Conservation (phyloP, 345 rosid genomes). For the Euclidium syriacum region DNA sequence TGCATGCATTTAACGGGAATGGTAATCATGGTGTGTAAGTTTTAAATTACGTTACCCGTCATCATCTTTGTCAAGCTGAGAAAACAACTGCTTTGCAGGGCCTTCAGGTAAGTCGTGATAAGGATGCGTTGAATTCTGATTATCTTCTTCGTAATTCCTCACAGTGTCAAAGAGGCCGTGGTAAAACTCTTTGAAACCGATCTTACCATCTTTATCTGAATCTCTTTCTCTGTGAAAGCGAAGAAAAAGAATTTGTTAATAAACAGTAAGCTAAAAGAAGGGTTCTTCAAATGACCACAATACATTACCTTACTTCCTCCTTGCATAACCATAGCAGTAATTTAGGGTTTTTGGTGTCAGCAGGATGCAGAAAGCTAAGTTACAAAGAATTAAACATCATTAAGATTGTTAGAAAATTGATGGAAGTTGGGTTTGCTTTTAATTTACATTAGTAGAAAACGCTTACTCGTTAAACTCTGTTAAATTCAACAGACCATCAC, state of each 20-base stretch:
- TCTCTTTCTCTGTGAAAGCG: slow-evolving; percentile 70
- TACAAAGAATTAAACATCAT: slow-evolving; percentile 12
- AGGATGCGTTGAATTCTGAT: slow-evolving; percentile 51
- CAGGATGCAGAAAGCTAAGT: slow-evolving; percentile 89
- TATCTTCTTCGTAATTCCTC: slow-evolving; percentile 81
- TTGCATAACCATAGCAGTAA: slow-evolving; percentile 79
- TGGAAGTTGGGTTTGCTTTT: not conserved
- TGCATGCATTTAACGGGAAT: not conserved
- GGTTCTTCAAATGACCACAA: not conserved
- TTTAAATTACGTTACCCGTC: slow-evolving; percentile 57
- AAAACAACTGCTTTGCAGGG: slow-evolving; percentile 66
- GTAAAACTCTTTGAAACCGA: slow-evolving; percentile 76
- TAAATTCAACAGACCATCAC: slow-evolving; percentile 79
- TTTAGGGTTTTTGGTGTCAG: slow-evolving; percentile 79
- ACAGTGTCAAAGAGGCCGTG: slow-evolving; percentile 90
- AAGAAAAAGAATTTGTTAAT: not conserved
- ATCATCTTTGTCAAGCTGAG: slow-evolving; percentile 83
- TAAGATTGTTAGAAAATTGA: not conserved
- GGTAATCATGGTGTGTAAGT: not conserved
- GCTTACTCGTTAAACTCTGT: slow-evolving; percentile 96
- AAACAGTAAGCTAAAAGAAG: not conserved
- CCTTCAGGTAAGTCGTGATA: slow-evolving; percentile 63
- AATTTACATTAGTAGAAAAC: slow-evolving; percentile 8
- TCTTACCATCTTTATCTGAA: slow-evolving; percentile 83
- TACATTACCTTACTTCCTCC: slow-evolving; percentile 87